Evolutionary conservation across 352 stramenopile genomes (phyloP).

Genomic region (Peronosclerospora sorghi): DNA sequence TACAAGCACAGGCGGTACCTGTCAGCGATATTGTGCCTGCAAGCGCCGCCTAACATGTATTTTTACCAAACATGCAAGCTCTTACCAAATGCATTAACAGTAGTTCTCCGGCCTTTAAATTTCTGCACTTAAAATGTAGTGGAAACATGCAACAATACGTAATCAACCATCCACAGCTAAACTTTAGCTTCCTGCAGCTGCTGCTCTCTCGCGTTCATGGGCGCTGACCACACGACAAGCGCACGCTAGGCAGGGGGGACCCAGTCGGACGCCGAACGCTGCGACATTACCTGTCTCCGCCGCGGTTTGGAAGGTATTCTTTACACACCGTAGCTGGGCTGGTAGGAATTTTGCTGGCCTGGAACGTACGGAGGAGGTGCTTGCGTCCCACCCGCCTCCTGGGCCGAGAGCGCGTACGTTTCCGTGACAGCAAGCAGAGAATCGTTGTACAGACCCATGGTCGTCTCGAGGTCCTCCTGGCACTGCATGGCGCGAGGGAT

Average conservation of each 20-base stretch:
- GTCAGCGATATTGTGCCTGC: conserved; percentile 22
- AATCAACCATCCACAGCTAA: conserved; percentile 13
- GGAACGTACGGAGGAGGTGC: conserved; percentile 75
- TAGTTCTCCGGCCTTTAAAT: no score
- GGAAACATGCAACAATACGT: conserved; percentile 19
- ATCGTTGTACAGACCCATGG: conserved; percentile 85
- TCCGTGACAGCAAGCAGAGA: conserved; percentile 79
- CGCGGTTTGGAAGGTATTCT: not conserved
- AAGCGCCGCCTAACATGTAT: conserved; percentile 17
- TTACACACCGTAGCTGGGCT: conserved; percentile 81
- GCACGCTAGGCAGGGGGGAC: not conserved
- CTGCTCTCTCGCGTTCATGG: conserved; percentile 7
- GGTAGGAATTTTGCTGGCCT: conserved; percentile 85
- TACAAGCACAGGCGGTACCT: conserved; percentile 13
- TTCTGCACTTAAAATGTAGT: conserved; percentile 26
- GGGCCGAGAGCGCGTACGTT: conserved; percentile 72
- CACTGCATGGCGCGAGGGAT: conserved; percentile 84
- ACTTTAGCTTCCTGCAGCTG: conserved; percentile 16
- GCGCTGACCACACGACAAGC: no score
- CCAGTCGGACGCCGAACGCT: not conserved
- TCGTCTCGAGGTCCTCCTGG: conserved; percentile 78
- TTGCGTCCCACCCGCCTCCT: conserved; percentile 43
- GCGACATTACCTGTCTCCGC: not conserved
- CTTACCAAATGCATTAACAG: not conserved
- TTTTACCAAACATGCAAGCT: not conserved